These are phyloP conservation scores for Isochrysis galbana DNA, from an alignment of 78 protist genomes.

Conservation along the genomic window DNA sequence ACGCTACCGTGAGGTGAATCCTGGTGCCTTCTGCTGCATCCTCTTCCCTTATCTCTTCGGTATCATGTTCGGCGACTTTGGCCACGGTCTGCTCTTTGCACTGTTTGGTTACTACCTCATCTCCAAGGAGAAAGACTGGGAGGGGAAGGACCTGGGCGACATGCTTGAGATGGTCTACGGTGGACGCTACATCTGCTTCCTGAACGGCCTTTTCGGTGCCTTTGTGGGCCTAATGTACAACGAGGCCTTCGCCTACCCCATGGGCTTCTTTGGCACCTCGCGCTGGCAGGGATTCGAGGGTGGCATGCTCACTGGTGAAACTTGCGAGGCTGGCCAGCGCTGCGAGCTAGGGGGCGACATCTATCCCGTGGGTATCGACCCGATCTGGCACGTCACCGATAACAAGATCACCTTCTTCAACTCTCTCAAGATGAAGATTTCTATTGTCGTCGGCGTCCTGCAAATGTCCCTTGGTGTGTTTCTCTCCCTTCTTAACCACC, in stretches of 20 bases:
- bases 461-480: slow-evolving; percentile 93
- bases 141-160: slow-evolving; percentile 62
- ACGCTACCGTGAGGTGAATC: slow-evolving; percentile 92
- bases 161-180: slow-evolving; percentile 83
- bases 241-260: slow-evolving; percentile 83
- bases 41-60: slow-evolving; percentile 99
- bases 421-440: slow-evolving; percentile 98
- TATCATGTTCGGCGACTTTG: slow-evolving; percentile 99
- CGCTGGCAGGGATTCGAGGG: neutral
- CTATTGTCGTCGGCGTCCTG: slow-evolving; percentile 94
- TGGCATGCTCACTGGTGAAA: neutral
- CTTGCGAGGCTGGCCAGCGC: neutral
- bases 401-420: slow-evolving; percentile 92
- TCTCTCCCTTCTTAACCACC: slow-evolving; percentile 77
- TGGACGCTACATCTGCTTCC: slow-evolving; percentile 95
- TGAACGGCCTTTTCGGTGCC: slow-evolving; percentile 92
- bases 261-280: slow-evolving; percentile 50
- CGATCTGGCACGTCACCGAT: slow-evolving; percentile 47
- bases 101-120: slow-evolving; percentile 66
- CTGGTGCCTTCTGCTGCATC: slow-evolving; percentile 87
- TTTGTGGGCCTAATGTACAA: slow-evolving; percentile 97
- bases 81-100: slow-evolving; percentile 94
- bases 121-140: slow-evolving; percentile 76
- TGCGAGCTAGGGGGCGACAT: neutral
- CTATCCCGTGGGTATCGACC: slow-evolving; percentile 42